Base-by-base conservation (phyloP, 495 filamentous ascomycete genomes). In the Neurospora sp. region DNA sequence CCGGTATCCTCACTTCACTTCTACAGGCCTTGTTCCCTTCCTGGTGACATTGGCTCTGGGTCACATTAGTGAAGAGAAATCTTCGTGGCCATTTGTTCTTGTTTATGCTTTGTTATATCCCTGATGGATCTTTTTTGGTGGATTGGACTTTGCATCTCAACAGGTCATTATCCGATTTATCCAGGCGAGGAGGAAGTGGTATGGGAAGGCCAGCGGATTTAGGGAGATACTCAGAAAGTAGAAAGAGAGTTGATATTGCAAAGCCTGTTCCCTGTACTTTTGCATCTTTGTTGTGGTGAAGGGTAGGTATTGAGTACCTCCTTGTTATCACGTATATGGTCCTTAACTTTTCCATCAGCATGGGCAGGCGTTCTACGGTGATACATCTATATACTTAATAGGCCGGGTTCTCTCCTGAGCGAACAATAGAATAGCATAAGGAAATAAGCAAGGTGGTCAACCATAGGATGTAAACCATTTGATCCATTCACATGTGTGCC, bases 91-190 rank as follows among this genome's bases (percentile, higher is more conserved):
- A 71, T 76, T 37, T 69, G 40, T 74, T 48, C 69, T 40, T 42
- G 69, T 76, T 70, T 74, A 41, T 69, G 61, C 38, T 69, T 73
- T 59, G 20, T 40, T 71, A 37, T 40, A 72, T 72, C 39, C 39
- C 40, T 41, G 18, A 40, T 70, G 72, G 61, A 40, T n/a, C 35
- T 45, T 40, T 42, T 40, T 68, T 72, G 42, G 44, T 40, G 45
- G 69, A 22, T 27, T 39, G 72, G 61, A 53, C 48, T 48, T 70
- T 73, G 53, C 53, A 65, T 65, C 14, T 59, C 20, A 37, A 38
- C 20, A 27, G 72, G 10, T n/a, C 44, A 74, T 72, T 12, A 45
- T 65, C 39, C 69, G 41, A 72, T 39, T 22, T 70, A 68, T 68
- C 37, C 42, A 10, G 37, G 40, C 40, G 70, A 38, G 40, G 37